A percentile compares a stretch with the other conserved stretches of the same genome.
phyloP scores from a whole-genome alignment of 768 basidiomycete species.

The Mycena vitilis region DNA sequence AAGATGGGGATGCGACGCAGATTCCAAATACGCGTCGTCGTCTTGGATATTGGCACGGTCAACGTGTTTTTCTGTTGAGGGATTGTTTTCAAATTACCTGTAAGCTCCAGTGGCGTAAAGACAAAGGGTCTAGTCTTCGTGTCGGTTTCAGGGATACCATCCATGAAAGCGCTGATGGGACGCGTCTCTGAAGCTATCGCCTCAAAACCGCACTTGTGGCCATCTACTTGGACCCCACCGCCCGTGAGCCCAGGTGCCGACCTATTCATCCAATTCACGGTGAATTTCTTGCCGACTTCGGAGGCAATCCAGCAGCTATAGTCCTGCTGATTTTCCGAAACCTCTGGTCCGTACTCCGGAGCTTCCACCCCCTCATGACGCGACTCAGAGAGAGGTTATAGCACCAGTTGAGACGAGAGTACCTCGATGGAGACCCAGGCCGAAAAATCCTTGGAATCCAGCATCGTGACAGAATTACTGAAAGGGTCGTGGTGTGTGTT shows the following conservation, averaged over 20 bases:
- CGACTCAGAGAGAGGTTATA: too few relatives aligned
- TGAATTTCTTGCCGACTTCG: conserved; percentile 25
- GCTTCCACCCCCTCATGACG: background rate
- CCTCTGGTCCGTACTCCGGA: conserved; percentile 15
- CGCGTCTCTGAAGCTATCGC: conserved; percentile 20
- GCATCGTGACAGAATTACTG: conserved; percentile 1
- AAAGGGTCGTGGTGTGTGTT: background rate
- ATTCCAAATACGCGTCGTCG: conserved; percentile 31
- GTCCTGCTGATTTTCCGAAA: conserved; percentile 16
- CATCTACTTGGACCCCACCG: conserved; percentile 28
- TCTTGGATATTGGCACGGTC: conserved; percentile 13
- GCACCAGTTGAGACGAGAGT: too few relatives aligned
- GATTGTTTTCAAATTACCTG: background rate
- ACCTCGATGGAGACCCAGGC: conserved; percentile 28
- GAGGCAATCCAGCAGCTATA: conserved; percentile 30
- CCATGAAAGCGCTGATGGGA: conserved; percentile 19
- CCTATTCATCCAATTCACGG: conserved; percentile 27
- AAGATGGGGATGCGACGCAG: conserved; percentile 23
- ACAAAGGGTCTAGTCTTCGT: conserved; percentile 26
- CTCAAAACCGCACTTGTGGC: conserved; percentile 27
- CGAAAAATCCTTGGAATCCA: conserved; percentile 15
- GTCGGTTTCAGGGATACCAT: conserved; percentile 27
- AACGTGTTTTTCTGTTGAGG: background rate
- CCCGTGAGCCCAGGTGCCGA: conserved; percentile 23
- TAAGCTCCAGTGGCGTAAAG: conserved; percentile 28